A percentile compares a stretch with the other conserved stretches of the same genome.
These are phyloP conservation scores for Ceratocystis cubensis DNA, from an alignment of 2,329 filamentous ascomycete species.

Conservation along the genomic window DNA sequence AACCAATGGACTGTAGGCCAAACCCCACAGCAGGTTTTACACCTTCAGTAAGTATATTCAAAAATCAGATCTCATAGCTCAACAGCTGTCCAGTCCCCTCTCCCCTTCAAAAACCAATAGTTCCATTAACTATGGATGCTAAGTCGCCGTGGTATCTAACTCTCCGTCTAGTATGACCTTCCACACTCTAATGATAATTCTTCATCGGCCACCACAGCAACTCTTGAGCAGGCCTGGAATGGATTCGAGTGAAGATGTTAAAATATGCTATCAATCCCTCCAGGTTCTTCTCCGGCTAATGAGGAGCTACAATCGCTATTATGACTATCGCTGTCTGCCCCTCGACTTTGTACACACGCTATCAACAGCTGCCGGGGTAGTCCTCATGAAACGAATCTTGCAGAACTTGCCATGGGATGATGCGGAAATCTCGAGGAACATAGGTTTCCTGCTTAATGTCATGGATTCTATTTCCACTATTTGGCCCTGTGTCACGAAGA, in stretches of 20 bases:
- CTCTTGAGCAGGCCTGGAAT: constrained; percentile 32
- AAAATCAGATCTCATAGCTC: too few relatives aligned
- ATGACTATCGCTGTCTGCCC: constrained; percentile 34
- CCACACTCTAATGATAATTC: constrained; percentile 40
- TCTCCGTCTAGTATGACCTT: constrained; percentile 31
- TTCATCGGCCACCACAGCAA: constrained; percentile 37
- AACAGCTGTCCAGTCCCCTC: background rate
- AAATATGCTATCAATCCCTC: constrained; percentile 39
- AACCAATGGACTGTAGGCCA: constrained; percentile 39
- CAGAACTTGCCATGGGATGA: constrained; percentile 32
- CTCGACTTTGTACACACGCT: constrained; percentile 39
- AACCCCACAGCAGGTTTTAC: constrained; percentile 35
- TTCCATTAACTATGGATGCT: too few relatives aligned
- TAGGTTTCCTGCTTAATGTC: constrained; percentile 38
- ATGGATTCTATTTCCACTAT: constrained; percentile 41
- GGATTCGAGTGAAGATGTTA: constrained; percentile 34
- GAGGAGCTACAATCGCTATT: constrained; percentile 34
- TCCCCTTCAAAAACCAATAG: background rate
- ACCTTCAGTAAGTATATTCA: constrained; percentile 29
- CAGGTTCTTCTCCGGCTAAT: constrained; percentile 35
- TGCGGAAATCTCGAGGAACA: constrained; percentile 36
- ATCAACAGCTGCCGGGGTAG: constrained; percentile 35
- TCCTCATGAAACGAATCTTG: constrained; percentile 37
- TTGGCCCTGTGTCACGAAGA: constrained; percentile 36
- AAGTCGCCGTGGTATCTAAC: background rate